phyloP scores from a whole-genome alignment of 129 eudicot genomes.

The Ambrosia trifida region DNA sequence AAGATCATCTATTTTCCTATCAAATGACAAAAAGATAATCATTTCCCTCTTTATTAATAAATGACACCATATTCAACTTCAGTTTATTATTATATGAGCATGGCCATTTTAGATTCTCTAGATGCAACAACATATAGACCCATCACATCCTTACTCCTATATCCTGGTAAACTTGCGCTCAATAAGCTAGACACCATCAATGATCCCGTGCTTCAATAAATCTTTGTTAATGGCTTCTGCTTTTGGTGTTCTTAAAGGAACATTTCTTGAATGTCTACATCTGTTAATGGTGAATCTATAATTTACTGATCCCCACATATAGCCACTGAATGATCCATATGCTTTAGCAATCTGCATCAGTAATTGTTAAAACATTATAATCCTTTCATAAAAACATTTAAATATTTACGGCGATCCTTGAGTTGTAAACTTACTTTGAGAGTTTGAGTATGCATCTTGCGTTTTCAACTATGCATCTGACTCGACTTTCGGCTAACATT shows the following conservation, averaged over 20 bases:
- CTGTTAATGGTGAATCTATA: conserved; percentile 83
- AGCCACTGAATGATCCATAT: conserved; percentile 88
- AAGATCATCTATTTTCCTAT: too few relatives aligned
- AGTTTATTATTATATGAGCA: too few relatives aligned
- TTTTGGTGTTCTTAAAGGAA: conserved; percentile 83
- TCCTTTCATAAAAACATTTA: neutral
- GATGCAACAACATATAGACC: too few relatives aligned
- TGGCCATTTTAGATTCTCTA: too few relatives aligned
- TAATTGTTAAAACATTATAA: neutral
- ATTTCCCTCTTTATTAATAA: too few relatives aligned
- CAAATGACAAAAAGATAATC: too few relatives aligned
- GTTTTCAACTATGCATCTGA: conserved; percentile 86
- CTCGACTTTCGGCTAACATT: conserved; percentile 78
- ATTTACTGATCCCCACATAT: conserved; percentile 82
- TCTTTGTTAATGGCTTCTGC: conserved; percentile 94
- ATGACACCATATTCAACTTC: too few relatives aligned
- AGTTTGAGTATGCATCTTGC: conserved; percentile 91
- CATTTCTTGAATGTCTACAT: conserved; percentile 77
- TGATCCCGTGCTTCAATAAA: conserved; percentile 65
- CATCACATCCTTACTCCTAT: too few relatives aligned
- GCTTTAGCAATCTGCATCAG: conserved; percentile 57
- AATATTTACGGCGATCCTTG: neutral
- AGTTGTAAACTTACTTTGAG: conserved; percentile 50
- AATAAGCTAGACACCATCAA: too few relatives aligned
- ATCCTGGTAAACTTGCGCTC: too few relatives aligned